A percentile compares a stretch with the other conserved stretches of the same genome.
Evolutionary conservation across 805 yeast genomes (phyloP).

Genomic region (Metschnikowia gruessii): DNA sequence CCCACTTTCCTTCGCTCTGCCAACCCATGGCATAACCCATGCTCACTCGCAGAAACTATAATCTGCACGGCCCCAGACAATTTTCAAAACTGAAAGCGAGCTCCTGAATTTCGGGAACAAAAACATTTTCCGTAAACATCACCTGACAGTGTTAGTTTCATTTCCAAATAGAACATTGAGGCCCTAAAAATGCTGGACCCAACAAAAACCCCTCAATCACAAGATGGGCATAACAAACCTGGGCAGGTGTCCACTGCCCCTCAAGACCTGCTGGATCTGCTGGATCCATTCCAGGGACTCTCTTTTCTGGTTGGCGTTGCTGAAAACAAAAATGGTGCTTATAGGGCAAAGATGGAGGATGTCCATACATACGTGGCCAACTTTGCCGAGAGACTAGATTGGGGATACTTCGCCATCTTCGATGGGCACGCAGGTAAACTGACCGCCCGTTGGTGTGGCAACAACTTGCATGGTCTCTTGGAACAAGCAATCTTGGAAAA

Average conservation of each 20-base stretch:
- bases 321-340: constrained; percentile 80
- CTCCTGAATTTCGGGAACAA: too few relatives aligned
- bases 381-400: constrained; percentile 84
- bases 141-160: too few relatives aligned
- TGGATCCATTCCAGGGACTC: constrained; percentile 52
- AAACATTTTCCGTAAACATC: too few relatives aligned
- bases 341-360: constrained; percentile 91
- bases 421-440: constrained; percentile 97
- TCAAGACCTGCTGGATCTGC: constrained; percentile 3
- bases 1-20: neutral
- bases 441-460: constrained; percentile 94
- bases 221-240: neutral
- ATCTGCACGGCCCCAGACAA: too few relatives aligned
- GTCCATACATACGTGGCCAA: constrained; percentile 91
- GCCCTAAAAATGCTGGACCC: neutral
- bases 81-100: too few relatives aligned
- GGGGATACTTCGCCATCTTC: constrained; percentile 94
- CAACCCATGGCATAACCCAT: neutral
- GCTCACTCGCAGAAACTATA: neutral
- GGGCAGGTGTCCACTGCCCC: neutral
- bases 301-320: constrained; percentile 86
- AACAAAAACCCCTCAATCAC: too few relatives aligned
- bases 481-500: constrained; percentile 49
- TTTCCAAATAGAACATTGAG: too few relatives aligned
- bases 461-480: constrained; percentile 68